Conservation (phyloP, 352 stramenopile species). For the Globisporangium irregulare region DNA sequence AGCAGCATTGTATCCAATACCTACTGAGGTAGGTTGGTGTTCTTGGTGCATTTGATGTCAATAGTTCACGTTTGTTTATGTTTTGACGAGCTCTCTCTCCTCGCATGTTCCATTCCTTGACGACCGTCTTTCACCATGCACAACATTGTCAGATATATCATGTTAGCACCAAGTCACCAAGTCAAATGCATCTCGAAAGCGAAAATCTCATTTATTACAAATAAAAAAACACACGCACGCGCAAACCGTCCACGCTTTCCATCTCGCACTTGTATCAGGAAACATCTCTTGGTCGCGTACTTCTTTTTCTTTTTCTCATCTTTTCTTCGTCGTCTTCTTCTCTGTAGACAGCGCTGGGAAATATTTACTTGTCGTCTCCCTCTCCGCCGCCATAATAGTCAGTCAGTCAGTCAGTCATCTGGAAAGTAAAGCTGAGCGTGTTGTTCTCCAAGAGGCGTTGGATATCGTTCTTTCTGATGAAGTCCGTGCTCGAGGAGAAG, state of each 20-base stretch:
- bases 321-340: slow-evolving; percentile 2
- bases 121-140: neutral
- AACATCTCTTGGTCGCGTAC: slow-evolving; percentile 6
- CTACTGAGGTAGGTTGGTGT: neutral
- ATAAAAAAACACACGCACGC: slow-evolving; percentile 31
- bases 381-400: slow-evolving; percentile 8
- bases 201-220: slow-evolving; percentile 30
- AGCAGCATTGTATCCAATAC: neutral
- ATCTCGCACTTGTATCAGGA: slow-evolving; percentile 31
- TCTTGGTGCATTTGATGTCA: slow-evolving; percentile 8
- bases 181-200: slow-evolving; percentile 1
- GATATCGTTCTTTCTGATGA: slow-evolving; percentile 16
- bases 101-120: neutral
- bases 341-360: slow-evolving; percentile 1
- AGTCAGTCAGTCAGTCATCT: slow-evolving; percentile 4
- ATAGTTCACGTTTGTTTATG: slow-evolving; percentile 6
- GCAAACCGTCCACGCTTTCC: slow-evolving; percentile 15
- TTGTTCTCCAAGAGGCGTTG: slow-evolving; percentile 1
- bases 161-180: neutral
- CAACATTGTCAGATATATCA: neutral
- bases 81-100: neutral
- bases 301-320: slow-evolving; percentile 8
- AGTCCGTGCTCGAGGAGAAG: slow-evolving; percentile 11
- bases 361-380: slow-evolving; percentile 4
- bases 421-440: slow-evolving; percentile 5